Evolutionary conservation across 2,329 filamentous ascomycete genomes (phyloP).

Genomic region (Fusarium albosuccineum): DNA sequence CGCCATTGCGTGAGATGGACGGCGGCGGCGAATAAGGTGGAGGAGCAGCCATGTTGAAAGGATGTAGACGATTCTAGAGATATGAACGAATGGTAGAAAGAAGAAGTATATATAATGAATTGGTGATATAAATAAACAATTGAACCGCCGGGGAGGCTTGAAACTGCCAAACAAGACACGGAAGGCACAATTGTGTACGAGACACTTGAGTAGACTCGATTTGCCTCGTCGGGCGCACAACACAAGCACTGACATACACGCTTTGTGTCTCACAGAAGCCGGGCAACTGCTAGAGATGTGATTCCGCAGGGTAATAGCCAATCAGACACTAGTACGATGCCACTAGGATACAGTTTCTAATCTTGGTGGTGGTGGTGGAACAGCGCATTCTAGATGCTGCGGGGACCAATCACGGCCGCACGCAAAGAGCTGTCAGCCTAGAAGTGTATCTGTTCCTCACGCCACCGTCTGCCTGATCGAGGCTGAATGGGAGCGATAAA

Average conservation of each 20-base stretch:
- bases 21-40: conserved; percentile 22
- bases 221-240: not conserved
- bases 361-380: not conserved
- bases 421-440: not conserved
- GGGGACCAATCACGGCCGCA: conserved; percentile 3
- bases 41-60: conserved; percentile 16
- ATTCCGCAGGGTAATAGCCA: not conserved
- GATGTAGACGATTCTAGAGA: not conserved
- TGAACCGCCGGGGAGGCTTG: not conserved
- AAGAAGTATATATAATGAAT: conserved; percentile 14
- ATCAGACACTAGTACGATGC: not conserved
- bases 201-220: not conserved
- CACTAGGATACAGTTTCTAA: not conserved
- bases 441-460: conserved; percentile 14
- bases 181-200: not conserved
- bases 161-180: not conserved
- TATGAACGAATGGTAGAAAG: not conserved
- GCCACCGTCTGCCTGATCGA: conserved; percentile 13
- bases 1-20: not conserved
- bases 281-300: not conserved
- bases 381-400: not conserved
- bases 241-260: not conserved
- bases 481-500: not conserved
- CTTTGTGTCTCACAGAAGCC: conserved; percentile 1
- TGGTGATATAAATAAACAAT: not conserved